Base-by-base conservation (phyloP, 352 stramenopile species). In the Pythium aquatile region DNA sequence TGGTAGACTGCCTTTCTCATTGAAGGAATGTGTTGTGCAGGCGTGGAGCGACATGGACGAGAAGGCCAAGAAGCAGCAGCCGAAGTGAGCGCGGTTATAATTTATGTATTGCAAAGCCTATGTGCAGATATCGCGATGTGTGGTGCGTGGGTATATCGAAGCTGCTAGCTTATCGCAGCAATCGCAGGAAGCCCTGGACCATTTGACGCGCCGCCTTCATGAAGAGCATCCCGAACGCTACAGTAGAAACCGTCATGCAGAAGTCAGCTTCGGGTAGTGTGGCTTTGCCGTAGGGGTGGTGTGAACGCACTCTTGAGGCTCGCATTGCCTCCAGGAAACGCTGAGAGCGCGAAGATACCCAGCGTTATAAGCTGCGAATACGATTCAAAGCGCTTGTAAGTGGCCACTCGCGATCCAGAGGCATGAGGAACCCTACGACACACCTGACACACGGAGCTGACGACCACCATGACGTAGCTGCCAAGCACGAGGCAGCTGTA, bases 401-500 rank as follows among this genome's bases (percentile, higher is more conserved):
- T 48, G 32, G 32, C 6, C 6, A 46, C 8, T 6, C 4, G 39
- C 10, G 39, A 16, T 16, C 40, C 40, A 48, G 16, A 48, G 17
- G 32, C n/a, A 16, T n/a, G n/a, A 28, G 14, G 30, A 35, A 39
- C 11, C 14, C 11, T 44, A 2, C 3, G 48, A 9, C 53, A 16
- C 55, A 81, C 69, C 70, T 84, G 76, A 16, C 77, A 65, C 14
- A 90, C 70, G 0, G 85, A 90, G 69, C 83, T 94, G 66, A 88
- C 66, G 48, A 94, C 78, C n/a, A 94, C 85, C 20, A 92, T 78
- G 29, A 94, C 69, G 68, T 94, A 94, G 71, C 86, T 91, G 24
- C 83, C 83, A 40, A 94, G 68, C 51, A 94, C 74, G n/a, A 94
- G 63, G 65, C 85, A 94, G 67, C 81, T 90, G 58, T 94, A 94